A percentile compares a stretch with the other conserved stretches of the same genome.
Evolutionary conservation across 2,329 filamentous ascomycete species (phyloP).

Genomic region (Ascochyta rabiei): DNA sequence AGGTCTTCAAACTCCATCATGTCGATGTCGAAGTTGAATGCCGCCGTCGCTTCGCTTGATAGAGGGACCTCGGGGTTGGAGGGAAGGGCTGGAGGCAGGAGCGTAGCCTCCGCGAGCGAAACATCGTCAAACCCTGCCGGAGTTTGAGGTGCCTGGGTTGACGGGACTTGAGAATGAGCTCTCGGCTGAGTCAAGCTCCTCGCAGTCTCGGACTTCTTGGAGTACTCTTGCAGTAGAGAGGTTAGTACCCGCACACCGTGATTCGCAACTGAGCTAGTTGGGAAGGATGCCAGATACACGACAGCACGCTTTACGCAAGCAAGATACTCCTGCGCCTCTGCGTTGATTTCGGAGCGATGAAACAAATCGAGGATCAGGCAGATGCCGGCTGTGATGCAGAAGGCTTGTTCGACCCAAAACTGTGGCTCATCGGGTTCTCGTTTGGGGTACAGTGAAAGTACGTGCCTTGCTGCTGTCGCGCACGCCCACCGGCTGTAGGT

Average conservation of each 20-base stretch:
- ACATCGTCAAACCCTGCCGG: slow-evolving; percentile 5
- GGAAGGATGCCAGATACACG: slow-evolving; percentile 38
- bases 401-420: slow-evolving; percentile 51
- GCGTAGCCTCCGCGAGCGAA: slow-evolving; percentile 14
- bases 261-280: slow-evolving; percentile 48
- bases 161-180: slow-evolving; percentile 1
- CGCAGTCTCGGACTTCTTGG: slow-evolving; percentile 26
- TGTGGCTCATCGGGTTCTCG: slow-evolving; percentile 49
- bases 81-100: neutral
- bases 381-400: slow-evolving; percentile 39
- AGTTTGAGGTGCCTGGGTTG: slow-evolving; percentile 16
- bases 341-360: slow-evolving; percentile 28
- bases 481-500: slow-evolving; percentile 52
- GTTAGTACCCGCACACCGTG: slow-evolving; percentile 48
- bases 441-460: slow-evolving; percentile 48
- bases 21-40: slow-evolving; percentile 35
- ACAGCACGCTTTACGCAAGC: slow-evolving; percentile 44
- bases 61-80: slow-evolving; percentile 8
- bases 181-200: slow-evolving; percentile 7
- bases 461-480: slow-evolving; percentile 49
- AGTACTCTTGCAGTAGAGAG: slow-evolving; percentile 42
- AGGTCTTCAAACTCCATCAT: slow-evolving; percentile 34
- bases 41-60: slow-evolving; percentile 19
- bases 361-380: slow-evolving; percentile 39
- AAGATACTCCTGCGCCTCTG: slow-evolving; percentile 32